These are phyloP conservation scores for Neofusicoccum sp. DNA, from an alignment of 2,329 filamentous ascomycete species.

Conservation along the genomic window DNA sequence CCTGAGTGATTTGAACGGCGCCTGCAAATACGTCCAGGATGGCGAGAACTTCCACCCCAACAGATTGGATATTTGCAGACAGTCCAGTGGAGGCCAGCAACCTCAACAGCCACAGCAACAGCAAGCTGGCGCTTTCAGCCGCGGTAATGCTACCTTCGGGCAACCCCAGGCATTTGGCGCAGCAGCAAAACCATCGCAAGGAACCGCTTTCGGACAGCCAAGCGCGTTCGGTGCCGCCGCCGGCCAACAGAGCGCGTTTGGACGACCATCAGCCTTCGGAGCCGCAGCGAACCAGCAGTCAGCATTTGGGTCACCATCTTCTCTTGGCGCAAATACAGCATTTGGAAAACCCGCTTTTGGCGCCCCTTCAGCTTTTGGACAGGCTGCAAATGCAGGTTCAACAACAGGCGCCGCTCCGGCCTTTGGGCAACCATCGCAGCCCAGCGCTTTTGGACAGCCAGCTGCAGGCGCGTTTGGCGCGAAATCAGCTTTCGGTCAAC, in stretches of 20 bases:
- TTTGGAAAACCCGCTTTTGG: conserved; percentile 30
- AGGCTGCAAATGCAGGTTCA: conserved; percentile 24
- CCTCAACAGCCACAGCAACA: conserved; percentile 1
- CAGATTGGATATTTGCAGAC: conserved; percentile 25
- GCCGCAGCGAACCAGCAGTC: conserved; percentile 19
- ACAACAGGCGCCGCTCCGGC: conserved; percentile 11
- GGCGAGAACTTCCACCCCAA: conserved; percentile 40
- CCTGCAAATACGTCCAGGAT: conserved; percentile 47
- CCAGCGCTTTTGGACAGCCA: conserved; percentile 24
- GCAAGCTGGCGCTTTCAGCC: neutral
- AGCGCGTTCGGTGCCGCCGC: conserved; percentile 4
- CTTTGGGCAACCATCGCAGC: conserved; percentile 29
- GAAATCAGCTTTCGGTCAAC: conserved; percentile 35
- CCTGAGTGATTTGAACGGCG: conserved; percentile 69
- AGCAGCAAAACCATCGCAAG: conserved; percentile 1
- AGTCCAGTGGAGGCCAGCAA: neutral
- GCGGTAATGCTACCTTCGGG: neutral
- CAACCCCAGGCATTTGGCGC: conserved; percentile 12
- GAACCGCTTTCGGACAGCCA: conserved; percentile 3
- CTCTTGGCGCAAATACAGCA: conserved; percentile 23
- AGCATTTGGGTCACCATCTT: conserved; percentile 20
- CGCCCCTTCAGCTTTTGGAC: conserved; percentile 28
- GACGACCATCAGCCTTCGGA: conserved; percentile 22
- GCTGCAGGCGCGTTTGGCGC: conserved; percentile 30
- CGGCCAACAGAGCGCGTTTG: conserved; percentile 9